phyloP scores from a whole-genome alignment of 805 yeast species.

The Vanderwaltozyma tropicalis region DNA sequence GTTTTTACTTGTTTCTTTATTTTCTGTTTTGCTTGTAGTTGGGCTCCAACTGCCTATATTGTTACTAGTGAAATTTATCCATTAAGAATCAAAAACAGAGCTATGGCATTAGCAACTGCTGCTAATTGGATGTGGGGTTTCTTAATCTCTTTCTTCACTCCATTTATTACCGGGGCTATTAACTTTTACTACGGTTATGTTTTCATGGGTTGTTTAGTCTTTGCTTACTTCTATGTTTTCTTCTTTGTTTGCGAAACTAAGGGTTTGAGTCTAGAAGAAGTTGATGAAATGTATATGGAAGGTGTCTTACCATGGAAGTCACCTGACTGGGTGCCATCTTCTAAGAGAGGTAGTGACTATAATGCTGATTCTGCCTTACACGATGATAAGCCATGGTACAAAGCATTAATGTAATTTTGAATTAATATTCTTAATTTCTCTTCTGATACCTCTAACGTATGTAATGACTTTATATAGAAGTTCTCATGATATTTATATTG shows the following conservation, averaged over 20 bases:
- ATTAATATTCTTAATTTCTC: no score
- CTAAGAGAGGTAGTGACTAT: conserved; percentile 22
- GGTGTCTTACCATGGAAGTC: conserved; percentile 36
- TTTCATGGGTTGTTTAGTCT: conserved; percentile 43
- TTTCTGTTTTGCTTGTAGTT: conserved; percentile 57
- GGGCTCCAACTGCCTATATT: conserved; percentile 60
- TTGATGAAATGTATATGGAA: conserved; percentile 46
- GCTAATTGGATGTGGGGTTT: conserved; percentile 58
- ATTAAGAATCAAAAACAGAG: conserved; percentile 51
- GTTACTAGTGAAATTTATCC: conserved; percentile 59
- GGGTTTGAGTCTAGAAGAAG: conserved; percentile 71
- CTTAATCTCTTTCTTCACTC: conserved; percentile 56
- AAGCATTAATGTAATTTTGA: conserved; percentile 3
- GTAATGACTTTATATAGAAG: no score
- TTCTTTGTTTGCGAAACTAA: conserved; percentile 64
- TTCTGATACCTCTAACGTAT: no score
- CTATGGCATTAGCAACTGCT: conserved; percentile 46
- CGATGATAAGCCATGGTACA: conserved; percentile 20
- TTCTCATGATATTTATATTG: no score
- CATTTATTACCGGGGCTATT: conserved; percentile 53
- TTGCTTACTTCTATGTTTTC: conserved; percentile 48
- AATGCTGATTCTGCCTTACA: conserved; percentile 13
- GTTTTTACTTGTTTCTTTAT: conserved; percentile 38
- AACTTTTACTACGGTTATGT: conserved; percentile 59
- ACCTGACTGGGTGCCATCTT: conserved; percentile 39